These are phyloP conservation scores for Tanacetum coccineum DNA, from an alignment of 129 eudicot genomes.

Conservation along the genomic window DNA sequence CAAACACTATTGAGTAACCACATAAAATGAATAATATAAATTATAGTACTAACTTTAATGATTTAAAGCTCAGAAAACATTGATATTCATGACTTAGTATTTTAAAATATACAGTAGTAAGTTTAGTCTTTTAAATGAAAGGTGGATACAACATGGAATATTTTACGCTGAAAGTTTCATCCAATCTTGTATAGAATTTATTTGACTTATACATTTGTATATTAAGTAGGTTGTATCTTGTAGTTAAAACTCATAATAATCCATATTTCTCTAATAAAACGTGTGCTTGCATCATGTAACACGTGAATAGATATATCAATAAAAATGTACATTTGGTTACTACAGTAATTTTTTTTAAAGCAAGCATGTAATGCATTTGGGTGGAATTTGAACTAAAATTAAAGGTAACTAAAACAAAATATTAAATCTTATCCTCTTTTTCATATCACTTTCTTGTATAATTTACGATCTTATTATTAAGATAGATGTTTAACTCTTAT, in stretches of 20 bases:
- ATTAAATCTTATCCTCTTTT: no score
- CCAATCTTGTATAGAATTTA: not conserved
- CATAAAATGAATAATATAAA: no score
- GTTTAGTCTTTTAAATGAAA: not conserved
- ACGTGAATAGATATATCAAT: no score
- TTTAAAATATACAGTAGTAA: not conserved
- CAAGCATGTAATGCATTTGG: no score
- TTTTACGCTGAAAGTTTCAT: not conserved
- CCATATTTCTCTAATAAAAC: no score
- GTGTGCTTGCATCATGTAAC: not conserved
- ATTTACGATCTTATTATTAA: no score
- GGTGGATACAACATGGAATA: constrained; percentile 1
- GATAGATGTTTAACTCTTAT: no score
- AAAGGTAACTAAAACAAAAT: not conserved
- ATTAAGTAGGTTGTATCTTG: not conserved
- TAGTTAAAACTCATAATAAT: not conserved
- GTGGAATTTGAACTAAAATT: no score
- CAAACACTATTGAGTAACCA: not conserved
- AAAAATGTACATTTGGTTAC: no score
- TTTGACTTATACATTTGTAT: not conserved
- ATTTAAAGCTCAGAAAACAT: not conserved
- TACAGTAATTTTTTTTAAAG: no score
- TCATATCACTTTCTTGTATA: no score
- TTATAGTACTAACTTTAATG: no score
- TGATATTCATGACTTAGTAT: not conserved